Evolutionary conservation across 2,329 filamentous ascomycete species (phyloP), one percentile per base, ranked within the genome.

Genomic region (Penicillium aurantiogriseum): DNA sequence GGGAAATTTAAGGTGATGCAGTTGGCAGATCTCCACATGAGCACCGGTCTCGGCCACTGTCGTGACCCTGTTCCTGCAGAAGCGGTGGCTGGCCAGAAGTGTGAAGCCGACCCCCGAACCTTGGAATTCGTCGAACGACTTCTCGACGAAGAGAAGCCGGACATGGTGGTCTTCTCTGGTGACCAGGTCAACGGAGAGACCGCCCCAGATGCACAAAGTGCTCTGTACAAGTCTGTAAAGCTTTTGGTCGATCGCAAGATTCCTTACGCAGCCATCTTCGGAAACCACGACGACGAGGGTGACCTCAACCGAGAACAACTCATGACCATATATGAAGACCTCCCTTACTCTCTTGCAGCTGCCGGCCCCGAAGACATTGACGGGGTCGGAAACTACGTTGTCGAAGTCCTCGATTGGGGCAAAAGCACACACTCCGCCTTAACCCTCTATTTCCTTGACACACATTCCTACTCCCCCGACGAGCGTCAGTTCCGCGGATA

Each of bases 1-100:
- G 94, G 93, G 31, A 91, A 89, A 67, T 97, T 97, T 80, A 97
- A 97, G 80, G 96, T 99, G 63, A 86, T 99, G 83, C 94, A 99
- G 76, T 81, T 96, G 54, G 89, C 92, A n/a, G 94, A 99, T 77
- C 78, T 97, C 60, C 94, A 99, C 75, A 78, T 99, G 55, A 93
- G 91, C 69, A 99, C 94, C 2, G 94, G 93, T 10, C 82, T 92
- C 5, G 94, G 94, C 10, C 77, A 77, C 44, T 99, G 94, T 71
- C 86, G 94, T 63, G 92, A 99, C 66, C 85, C 91, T n/a, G 82
- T 93, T 64, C 92, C 92, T 0, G 83, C 86, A 60, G 83, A 82
- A 47, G 84, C 85, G 63, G 85, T 91, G 51, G 87, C 87, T 5
- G 89, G 88, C 11, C 69, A 72, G 51, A 85, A 86, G 66, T 99